Base-by-base conservation (phyloP, 371 early-diverging fungal species). In the Saksenaea oblongispora region DNA sequence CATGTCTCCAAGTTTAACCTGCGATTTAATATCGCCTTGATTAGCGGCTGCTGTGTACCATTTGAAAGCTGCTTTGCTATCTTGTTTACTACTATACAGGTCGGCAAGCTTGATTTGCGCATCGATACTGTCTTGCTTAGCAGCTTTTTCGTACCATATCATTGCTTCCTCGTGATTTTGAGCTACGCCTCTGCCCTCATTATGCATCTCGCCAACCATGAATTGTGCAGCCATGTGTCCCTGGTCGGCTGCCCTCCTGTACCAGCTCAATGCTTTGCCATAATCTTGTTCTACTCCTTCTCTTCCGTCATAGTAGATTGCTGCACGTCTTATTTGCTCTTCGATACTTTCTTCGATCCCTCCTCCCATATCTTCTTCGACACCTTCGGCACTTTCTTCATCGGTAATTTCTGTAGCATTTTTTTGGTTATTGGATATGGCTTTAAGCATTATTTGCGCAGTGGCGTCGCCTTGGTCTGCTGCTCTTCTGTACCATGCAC, bases 91-190 rank as follows among this genome's bases (percentile, higher is more conserved):
- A n/a, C n/a, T n/a, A n/a, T n/a, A n/a, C n/a, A n/a, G n/a, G n/a
- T n/a, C n/a, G n/a, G n/a, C n/a, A n/a, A n/a, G n/a, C n/a, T n/a
- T n/a, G n/a, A n/a, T n/a, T n/a, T n/a, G n/a, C n/a, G n/a, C n/a
- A n/a, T n/a, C n/a, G n/a, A n/a, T n/a, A n/a, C n/a, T n/a, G n/a
- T n/a, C 77, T 14, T 64, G 60, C 3, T 74, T 66, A 17, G 85
- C 86, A 0, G 85, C 80, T 58, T 67, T 70, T 18, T 65, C 62
- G 41, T 76, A 84, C 85, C 83, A 84, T 8, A 66, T 39, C 8
- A 83, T 55, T 5, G 83, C 75, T 7, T 14, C 37, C 17, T 5
- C 39, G 2, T 31, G 31, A 7, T 54, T 65, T 53, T 37, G 17
- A 26, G 9, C 28, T 24, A 41, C 18, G 11, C 2, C 31, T 31